Percentiles rank a stretch among this genome's conserved stretches.
phyloP scores from a whole-genome alignment of 306 rosid genomes.

The Senna siamea region DNA sequence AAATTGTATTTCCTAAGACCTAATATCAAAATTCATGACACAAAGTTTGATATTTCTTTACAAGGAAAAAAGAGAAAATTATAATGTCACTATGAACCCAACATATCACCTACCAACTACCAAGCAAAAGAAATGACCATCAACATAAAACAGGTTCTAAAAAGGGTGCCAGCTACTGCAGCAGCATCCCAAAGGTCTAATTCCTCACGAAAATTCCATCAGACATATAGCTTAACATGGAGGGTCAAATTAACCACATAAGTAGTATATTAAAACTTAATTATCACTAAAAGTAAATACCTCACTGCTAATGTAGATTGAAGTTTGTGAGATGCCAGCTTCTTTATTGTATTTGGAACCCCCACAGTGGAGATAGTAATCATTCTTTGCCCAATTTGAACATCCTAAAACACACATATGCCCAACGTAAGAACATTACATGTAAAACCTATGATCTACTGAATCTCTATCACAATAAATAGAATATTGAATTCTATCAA shows the following conservation, averaged over 20 bases:
- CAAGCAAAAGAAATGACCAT: conserved; percentile 25
- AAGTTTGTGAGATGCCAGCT: conserved; percentile 92
- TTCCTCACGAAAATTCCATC: conserved; percentile 25
- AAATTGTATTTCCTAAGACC: background rate
- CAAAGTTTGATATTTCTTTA: conserved; percentile 4
- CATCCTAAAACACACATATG: conserved; percentile 57
- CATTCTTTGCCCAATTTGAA: conserved; percentile 98
- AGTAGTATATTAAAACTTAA: background rate
- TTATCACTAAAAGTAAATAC: conserved; percentile 45
- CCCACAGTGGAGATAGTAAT: conserved; percentile 97
- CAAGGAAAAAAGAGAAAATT: background rate
- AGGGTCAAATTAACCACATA: conserved; percentile 28
- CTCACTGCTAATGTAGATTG: conserved; percentile 98
- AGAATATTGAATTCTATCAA: conserved; percentile 7
- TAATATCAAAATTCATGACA: conserved; percentile 24
- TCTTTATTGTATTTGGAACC: conserved; percentile 91
- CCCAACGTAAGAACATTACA: conserved; percentile 22
- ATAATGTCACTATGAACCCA: conserved; percentile 16
- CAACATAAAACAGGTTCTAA: conserved; percentile 8
- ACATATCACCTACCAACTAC: conserved; percentile 15
- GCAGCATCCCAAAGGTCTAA: background rate
- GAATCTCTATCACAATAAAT: conserved; percentile 21
- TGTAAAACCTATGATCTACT: conserved; percentile 33
- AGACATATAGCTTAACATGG: conserved; percentile 29
- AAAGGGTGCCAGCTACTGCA: background rate